Percentiles rank a stretch among this genome's conserved stretches.
Evolutionary conservation across 805 yeast species (phyloP).

Genomic region (Kodamaea lidongshanica): DNA sequence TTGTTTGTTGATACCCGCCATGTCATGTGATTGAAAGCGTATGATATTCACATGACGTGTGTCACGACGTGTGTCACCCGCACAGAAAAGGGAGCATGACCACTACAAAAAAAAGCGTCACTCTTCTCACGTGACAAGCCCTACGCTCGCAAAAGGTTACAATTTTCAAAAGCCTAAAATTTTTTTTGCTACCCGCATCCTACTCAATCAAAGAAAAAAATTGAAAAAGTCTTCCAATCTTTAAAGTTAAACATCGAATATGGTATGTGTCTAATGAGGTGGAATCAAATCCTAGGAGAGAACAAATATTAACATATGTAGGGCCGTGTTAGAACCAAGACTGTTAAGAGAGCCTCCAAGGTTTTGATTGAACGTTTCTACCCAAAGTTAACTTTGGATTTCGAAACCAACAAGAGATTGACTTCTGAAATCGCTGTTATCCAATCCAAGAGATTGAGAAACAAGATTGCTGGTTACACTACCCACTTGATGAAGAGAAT

Average conservation of each 20-base stretch:
- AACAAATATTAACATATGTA: slow-evolving; percentile 31
- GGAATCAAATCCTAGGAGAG: slow-evolving; percentile 1
- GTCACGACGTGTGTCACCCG: no score
- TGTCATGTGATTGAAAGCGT: no score
- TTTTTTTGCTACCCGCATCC: slow-evolving; percentile 5
- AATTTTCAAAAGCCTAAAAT: slow-evolving; percentile 1
- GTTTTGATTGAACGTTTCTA: slow-evolving; percentile 98
- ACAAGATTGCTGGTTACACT: slow-evolving; percentile 99
- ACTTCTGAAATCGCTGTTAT: slow-evolving; percentile 97
- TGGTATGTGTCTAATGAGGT: slow-evolving; percentile 6
- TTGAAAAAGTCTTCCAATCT: slow-evolving; percentile 12
- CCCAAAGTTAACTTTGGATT: slow-evolving; percentile 99
- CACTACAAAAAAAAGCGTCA: no score
- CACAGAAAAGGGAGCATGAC: no score
- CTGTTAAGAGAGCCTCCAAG: slow-evolving; percentile 99
- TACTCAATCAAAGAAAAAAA: slow-evolving; percentile 8
- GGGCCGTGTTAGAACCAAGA: slow-evolving; percentile 99
- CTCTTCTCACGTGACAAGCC: slow-evolving; percentile 7
- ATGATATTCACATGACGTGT: no score
- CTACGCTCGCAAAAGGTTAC: slow-evolving; percentile 2
- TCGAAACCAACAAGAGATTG: slow-evolving; percentile 99
- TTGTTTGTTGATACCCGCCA: no score
- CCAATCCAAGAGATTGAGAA: slow-evolving; percentile 99
- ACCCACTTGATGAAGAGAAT: slow-evolving; percentile 99
- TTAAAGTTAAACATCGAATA: slow-evolving; percentile 8